Evolutionary conservation across 1,139 yeast species (phyloP), one percentile per base, ranked within the genome.

Genomic region (Yamadazyma pseudoaaseri): DNA sequence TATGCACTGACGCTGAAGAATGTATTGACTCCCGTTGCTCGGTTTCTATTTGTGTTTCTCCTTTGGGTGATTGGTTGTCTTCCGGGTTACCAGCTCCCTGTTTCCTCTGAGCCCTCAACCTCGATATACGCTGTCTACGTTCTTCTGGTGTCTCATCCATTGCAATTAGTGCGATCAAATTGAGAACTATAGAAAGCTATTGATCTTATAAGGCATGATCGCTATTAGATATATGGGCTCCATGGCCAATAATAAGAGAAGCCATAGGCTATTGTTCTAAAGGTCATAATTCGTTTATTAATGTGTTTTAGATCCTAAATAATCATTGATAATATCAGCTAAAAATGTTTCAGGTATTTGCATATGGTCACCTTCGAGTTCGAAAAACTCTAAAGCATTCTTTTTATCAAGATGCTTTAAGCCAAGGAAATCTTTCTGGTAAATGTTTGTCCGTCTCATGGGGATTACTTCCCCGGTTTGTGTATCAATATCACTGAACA

Each of bases 331-430:
- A 9, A 75, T 53, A 4, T 60, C 55, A 15, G 45, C 51, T 29
- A 82, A 52, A 39, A 73, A 71, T 0, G 60, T 62, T 14, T 78
- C 78, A 7, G 74, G 60, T 17, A 86, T 73, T 17, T 63, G 61
- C 89, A 86, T 81, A 54, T 86, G 95, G 3, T 56, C 66, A n/a
- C 77, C 87, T 23, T 79, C 75, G 13, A 84, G 64, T 3, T 58
- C 51, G 25, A 69, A 47, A 41, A 79, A 81, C 6, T 65, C 73
- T 18, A 86, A 57, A 35, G 62, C 66, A 1, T 55, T 62, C 1
- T 59, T 48, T 9, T 63, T 57, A 36, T 73, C 63, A 18, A 86
- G 62, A 2, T 53, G 40, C 41, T 65, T 65, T 39, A 85, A 57
- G 0, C 95, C 95, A 22, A 86, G 59, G 46, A 74, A 62, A 51